Evolutionary conservation across 179 eudicot genomes (phyloP).

Genomic region (Pouteria campechiana): DNA sequence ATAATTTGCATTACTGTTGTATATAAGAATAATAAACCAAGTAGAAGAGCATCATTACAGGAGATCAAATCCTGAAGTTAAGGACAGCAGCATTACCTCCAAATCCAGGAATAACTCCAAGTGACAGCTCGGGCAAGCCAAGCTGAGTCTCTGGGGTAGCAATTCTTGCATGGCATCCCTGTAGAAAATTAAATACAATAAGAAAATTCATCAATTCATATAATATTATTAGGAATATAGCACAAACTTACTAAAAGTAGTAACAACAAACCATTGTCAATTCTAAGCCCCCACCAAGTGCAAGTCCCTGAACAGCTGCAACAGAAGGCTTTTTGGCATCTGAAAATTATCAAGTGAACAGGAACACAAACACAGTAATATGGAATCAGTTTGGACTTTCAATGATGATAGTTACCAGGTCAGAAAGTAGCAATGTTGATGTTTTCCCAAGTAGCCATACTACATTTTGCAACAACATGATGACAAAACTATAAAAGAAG

Average conservation of each 20-base stretch:
- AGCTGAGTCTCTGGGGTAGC: constrained; percentile 71
- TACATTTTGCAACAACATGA: no score
- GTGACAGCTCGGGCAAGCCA: constrained; percentile 76
- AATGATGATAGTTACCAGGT: no score
- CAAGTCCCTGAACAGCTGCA: constrained; percentile 91
- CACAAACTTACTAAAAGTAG: no score
- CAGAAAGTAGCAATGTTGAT: no score
- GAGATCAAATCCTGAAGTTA: not conserved
- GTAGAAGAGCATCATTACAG: not conserved
- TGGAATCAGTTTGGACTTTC: no score
- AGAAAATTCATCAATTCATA: not conserved
- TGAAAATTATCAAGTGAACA: constrained; percentile 4
- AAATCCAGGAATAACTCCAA: constrained; percentile 82
- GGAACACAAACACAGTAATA: not conserved
- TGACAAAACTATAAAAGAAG: no score
- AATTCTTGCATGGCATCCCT: constrained; percentile 88
- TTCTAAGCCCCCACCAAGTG: constrained; percentile 96
- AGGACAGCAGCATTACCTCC: constrained; percentile 35
- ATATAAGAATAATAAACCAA: no score
- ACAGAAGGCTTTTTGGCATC: constrained; percentile 82
- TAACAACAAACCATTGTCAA: constrained; percentile 63
- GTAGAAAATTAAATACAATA: constrained; percentile 15
- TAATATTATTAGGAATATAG: no score
- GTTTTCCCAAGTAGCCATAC: no score
- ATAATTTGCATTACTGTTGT: no score